Evolutionary conservation across 495 filamentous ascomycete genomes (phyloP).

Genomic region (Aspergillus sparsus): DNA sequence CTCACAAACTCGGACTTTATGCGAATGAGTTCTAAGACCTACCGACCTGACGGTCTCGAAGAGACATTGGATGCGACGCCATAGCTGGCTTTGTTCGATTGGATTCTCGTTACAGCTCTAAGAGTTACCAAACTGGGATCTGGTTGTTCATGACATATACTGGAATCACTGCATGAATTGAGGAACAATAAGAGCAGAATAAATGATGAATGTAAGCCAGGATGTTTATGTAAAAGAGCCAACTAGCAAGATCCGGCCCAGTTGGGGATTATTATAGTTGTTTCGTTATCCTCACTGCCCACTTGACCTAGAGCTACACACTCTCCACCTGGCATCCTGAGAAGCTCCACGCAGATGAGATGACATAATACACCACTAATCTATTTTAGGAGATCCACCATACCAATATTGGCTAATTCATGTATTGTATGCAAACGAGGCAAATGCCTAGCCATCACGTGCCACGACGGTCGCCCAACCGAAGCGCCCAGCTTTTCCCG

Average conservation of each 20-base stretch:
- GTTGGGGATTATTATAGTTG: conserved; percentile 5
- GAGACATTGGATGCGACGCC: conserved; percentile 70
- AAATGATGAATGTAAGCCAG: neutral
- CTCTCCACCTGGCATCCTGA: conserved; percentile 32
- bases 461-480: conserved; percentile 17
- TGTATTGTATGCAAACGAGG: conserved; percentile 13
- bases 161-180: neutral
- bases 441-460: conserved; percentile 25
- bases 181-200: neutral
- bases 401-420: neutral
- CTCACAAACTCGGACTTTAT: neutral
- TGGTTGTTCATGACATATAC: conserved; percentile 28
- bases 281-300: conserved; percentile 1
- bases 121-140: conserved; percentile 21
- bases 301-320: conserved; percentile 2
- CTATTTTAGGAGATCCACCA: conserved; percentile 1
- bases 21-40: conserved; percentile 70
- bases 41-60: conserved; percentile 98
- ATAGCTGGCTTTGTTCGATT: conserved; percentile 47
- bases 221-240: neutral
- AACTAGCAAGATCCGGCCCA: conserved; percentile 2
- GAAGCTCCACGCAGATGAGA: conserved; percentile 22
- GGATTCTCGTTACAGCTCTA: conserved; percentile 8
- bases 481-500: conserved; percentile 23
- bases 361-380: conserved; percentile 24